These are phyloP conservation scores for Sisymbrium altissimum DNA, from an alignment of 345 rosid species.

Conservation along the genomic window DNA sequence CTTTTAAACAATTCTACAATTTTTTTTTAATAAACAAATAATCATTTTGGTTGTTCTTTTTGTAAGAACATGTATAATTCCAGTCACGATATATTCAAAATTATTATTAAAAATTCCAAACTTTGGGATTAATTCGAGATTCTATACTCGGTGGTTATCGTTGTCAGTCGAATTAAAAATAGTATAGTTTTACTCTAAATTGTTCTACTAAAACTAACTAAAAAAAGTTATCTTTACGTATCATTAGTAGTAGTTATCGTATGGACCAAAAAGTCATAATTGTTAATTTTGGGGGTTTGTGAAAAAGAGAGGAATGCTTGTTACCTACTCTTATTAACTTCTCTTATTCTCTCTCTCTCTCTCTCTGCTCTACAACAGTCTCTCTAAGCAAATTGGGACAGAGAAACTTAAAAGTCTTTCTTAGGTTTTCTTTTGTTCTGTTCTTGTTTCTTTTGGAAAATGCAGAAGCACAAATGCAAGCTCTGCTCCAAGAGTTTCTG, in stretches of 20 bases:
- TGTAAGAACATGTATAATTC: not conserved
- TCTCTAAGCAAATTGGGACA: conserved; percentile 20
- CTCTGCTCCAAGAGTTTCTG: conserved; percentile 73
- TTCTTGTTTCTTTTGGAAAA: conserved; percentile 28
- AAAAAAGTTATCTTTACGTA: conserved; percentile 23
- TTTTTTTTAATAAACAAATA: not conserved
- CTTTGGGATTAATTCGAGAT: conserved; percentile 3
- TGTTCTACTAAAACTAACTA: conserved; percentile 18
- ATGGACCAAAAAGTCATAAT: conserved; percentile 47
- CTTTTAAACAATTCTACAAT: conserved; percentile 3
- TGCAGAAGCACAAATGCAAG: conserved; percentile 83
- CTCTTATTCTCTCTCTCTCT: conserved; percentile 38
- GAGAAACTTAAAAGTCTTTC: conserved; percentile 29
- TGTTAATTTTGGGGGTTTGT: conserved; percentile 47
- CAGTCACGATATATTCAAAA: not conserved
- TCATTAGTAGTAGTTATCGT: conserved; percentile 30
- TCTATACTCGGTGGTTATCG: conserved; percentile 21
- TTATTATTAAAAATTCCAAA: not conserved
- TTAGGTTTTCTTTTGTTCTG: conserved; percentile 20
- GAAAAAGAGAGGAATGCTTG: conserved; percentile 89
- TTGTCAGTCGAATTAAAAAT: conserved; percentile 17
- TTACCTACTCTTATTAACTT: conserved; percentile 92
- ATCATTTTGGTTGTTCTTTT: not conserved
- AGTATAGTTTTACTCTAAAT: not conserved
- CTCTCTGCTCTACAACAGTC: conserved; percentile 12